phyloP scores from a whole-genome alignment of 2,329 filamentous ascomycete species.

The Colletotrichum sp. region DNA sequence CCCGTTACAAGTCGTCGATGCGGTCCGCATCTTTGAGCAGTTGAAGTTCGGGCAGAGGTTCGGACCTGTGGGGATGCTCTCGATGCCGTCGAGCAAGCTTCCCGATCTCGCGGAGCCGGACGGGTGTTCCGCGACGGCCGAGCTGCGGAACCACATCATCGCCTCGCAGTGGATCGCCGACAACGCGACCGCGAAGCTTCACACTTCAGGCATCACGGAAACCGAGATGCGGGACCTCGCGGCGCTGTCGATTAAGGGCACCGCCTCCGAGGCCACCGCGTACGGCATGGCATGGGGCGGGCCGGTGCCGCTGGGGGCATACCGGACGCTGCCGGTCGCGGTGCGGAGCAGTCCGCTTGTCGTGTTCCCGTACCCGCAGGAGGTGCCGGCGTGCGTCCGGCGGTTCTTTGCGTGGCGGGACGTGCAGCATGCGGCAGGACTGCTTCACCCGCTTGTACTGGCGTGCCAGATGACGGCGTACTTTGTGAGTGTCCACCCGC shows the following conservation, averaged over 20 bases:
- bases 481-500: constrained; percentile 25
- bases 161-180: constrained; percentile 25
- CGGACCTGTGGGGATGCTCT: not conserved
- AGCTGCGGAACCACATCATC: constrained; percentile 27
- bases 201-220: constrained; percentile 20
- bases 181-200: constrained; percentile 11
- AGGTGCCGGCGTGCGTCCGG: constrained; percentile 21
- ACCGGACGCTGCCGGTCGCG: constrained; percentile 22
- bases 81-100: constrained; percentile 1
- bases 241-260: constrained; percentile 13
- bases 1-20: constrained; percentile 9
- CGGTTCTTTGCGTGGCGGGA: constrained; percentile 23
- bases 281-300: constrained; percentile 21
- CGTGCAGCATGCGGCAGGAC: constrained; percentile 7
- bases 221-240: constrained; percentile 16
- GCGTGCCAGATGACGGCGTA: constrained; percentile 24
- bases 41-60: not conserved
- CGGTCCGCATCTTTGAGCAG: constrained; percentile 11
- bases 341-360: constrained; percentile 23
- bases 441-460: constrained; percentile 25
- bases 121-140: not conserved
- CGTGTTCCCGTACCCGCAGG: constrained; percentile 26
- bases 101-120: not conserved
- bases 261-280: constrained; percentile 3
- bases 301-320: constrained; percentile 15